These are phyloP conservation scores for Saksenaea vasiformis DNA, from an alignment of 371 early-diverging fungal species.

Conservation along the genomic window DNA sequence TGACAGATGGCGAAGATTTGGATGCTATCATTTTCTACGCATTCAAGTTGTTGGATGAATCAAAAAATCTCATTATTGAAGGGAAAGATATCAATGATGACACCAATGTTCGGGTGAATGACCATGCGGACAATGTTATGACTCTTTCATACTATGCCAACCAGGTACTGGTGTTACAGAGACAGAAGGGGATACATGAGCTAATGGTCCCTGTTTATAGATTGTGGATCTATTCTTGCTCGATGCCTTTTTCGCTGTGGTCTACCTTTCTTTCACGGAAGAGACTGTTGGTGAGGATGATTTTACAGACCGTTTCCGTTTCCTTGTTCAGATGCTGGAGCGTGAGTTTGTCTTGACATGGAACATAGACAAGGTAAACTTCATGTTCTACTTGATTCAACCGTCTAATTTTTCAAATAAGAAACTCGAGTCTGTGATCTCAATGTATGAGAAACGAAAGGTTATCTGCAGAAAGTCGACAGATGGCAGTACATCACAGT, in stretches of 20 bases:
- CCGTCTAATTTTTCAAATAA: not conserved
- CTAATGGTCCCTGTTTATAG: constrained; percentile 1
- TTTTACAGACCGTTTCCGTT: constrained; percentile 50
- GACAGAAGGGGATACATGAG: not conserved
- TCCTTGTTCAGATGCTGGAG: constrained; percentile 48
- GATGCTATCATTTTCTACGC: constrained; percentile 40
- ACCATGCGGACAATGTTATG: constrained; percentile 57
- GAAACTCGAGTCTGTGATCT: constrained; percentile 31
- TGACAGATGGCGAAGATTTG: constrained; percentile 46
- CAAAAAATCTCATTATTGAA: constrained; percentile 50
- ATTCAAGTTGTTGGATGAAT: constrained; percentile 44
- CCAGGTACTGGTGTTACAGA: constrained; percentile 24
- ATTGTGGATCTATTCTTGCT: constrained; percentile 40
- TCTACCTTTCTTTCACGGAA: constrained; percentile 46
- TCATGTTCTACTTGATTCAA: not conserved
- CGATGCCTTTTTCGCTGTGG: constrained; percentile 50
- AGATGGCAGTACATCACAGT: constrained; percentile 4
- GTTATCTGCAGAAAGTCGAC: constrained; percentile 24
- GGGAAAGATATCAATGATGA: constrained; percentile 49
- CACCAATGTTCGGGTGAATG: constrained; percentile 51
- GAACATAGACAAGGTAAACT: constrained; percentile 41
- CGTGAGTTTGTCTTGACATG: constrained; percentile 46
- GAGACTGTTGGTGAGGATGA: constrained; percentile 38
- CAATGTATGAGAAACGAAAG: constrained; percentile 21
- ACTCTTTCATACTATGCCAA: constrained; percentile 51